Evolutionary conservation across 2,329 filamentous ascomycete species (phyloP).

Genomic region (Fusarium sp.): DNA sequence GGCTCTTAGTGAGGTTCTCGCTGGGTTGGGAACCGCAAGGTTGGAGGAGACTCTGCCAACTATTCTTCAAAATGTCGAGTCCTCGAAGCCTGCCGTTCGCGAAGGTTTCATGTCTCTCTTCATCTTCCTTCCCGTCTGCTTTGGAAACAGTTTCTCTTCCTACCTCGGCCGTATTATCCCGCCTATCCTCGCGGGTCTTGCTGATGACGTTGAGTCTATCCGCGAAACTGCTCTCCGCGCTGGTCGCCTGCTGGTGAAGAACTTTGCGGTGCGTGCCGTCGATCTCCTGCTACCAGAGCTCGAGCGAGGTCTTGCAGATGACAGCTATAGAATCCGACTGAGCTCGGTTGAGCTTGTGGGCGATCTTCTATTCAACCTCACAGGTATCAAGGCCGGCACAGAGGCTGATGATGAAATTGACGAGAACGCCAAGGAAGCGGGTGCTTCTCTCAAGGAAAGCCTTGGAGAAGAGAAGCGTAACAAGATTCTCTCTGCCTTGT

Average conservation of each 20-base stretch:
- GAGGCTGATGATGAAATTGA: conserved; percentile 85
- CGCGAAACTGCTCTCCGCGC: conserved; percentile 96
- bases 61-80: conserved; percentile 95
- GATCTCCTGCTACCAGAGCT: conserved; percentile 94
- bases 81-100: conserved; percentile 87
- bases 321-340: conserved; percentile 96
- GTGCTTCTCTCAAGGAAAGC: conserved; percentile 91
- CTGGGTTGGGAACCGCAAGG: conserved; percentile 90
- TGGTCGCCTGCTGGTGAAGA: conserved; percentile 95
- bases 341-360: conserved; percentile 98
- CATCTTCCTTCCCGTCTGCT: conserved; percentile 98
- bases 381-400: conserved; percentile 85
- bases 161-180: conserved; percentile 97
- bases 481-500: conserved; percentile 96
- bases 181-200: conserved; percentile 91
- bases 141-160: conserved; percentile 97
- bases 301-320: conserved; percentile 95
- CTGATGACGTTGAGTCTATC: conserved; percentile 96
- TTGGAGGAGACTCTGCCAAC: conserved; percentile 96
- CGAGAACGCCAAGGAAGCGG: conserved; percentile 84
- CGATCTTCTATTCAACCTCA: conserved; percentile 97
- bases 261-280: conserved; percentile 94
- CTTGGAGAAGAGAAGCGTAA: conserved; percentile 97
- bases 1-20: conserved; percentile 94
- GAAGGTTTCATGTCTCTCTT: conserved; percentile 99